Evolutionary conservation across 192 early-diverging fungal genomes (phyloP).

Genomic region (Kickxella alabastrina): DNA sequence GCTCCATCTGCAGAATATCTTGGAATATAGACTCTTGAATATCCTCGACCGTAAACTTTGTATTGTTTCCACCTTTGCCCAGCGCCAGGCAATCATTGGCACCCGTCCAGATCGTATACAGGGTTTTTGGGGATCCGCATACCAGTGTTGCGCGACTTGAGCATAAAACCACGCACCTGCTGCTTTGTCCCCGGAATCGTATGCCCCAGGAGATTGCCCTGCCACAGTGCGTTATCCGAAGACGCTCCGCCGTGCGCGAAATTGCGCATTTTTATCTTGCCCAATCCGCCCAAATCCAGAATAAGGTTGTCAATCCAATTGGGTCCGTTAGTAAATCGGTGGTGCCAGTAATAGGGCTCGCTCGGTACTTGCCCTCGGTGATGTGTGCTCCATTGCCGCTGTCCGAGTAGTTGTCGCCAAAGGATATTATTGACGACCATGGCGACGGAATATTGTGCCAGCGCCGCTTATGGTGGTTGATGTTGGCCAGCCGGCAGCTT

Average conservation of each 20-base stretch:
- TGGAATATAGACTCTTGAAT: slow-evolving; percentile 40
- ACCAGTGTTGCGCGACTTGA: slow-evolving; percentile 36
- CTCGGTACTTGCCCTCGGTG: slow-evolving; percentile 48
- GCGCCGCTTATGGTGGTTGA: slow-evolving; percentile 9
- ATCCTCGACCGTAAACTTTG: slow-evolving; percentile 7
- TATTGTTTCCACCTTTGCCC: not conserved
- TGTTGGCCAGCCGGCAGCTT: slow-evolving; percentile 36
- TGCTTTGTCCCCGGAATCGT: slow-evolving; percentile 33
- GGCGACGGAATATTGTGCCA: slow-evolving; percentile 38
- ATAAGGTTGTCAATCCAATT: slow-evolving; percentile 52
- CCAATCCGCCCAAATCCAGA: slow-evolving; percentile 40
- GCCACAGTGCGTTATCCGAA: slow-evolving; percentile 29
- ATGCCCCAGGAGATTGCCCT: slow-evolving; percentile 35
- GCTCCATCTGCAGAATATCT: slow-evolving; percentile 44
- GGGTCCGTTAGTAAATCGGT: slow-evolving; percentile 50
- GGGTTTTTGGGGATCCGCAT: slow-evolving; percentile 30
- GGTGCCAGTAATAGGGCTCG: slow-evolving; percentile 49
- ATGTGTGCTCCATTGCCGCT: slow-evolving; percentile 50
- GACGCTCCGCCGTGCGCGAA: slow-evolving; percentile 50
- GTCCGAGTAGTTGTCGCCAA: slow-evolving; percentile 47
- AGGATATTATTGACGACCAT: slow-evolving; percentile 45
- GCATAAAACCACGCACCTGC: slow-evolving; percentile 48
- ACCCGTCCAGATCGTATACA: slow-evolving; percentile 50
- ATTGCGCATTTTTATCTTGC: slow-evolving; percentile 50
- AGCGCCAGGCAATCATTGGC: slow-evolving; percentile 40